A percentile compares a stretch with the other conserved stretches of the same genome.
phyloP scores from a whole-genome alignment of 164 flowering plant species.

The Chloranthus sessilifolius region DNA sequence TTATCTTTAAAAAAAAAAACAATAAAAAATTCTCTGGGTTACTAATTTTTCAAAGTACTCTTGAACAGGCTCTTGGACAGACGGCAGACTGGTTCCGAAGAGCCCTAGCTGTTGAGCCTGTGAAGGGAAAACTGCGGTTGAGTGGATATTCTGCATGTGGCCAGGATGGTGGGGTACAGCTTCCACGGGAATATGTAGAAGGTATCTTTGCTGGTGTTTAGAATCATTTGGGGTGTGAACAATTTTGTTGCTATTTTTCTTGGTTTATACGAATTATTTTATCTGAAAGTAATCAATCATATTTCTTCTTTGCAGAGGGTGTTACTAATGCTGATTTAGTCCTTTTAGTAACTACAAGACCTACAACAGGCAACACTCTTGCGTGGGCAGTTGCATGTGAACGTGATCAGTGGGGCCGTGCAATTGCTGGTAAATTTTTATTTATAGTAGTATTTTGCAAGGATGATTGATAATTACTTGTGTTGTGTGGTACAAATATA shows the following conservation, averaged over 20 bases:
- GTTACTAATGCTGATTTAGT: constrained; percentile 89
- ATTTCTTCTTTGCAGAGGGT: constrained; percentile 59
- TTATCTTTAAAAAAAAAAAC: too few relatives aligned
- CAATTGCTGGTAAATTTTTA: constrained; percentile 74
- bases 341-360: constrained; percentile 94
- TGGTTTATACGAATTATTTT: neutral
- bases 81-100: constrained; percentile 93
- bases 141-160: constrained; percentile 99
- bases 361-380: constrained; percentile 98
- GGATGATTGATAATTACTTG: too few relatives aligned
- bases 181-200: constrained; percentile 94
- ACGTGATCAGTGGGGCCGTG: constrained; percentile 99
- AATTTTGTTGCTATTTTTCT: neutral
- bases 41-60: too few relatives aligned
- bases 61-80: constrained; percentile 80
- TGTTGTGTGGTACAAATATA: too few relatives aligned
- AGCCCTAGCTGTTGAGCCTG: constrained; percentile 96
- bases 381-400: constrained; percentile 99
- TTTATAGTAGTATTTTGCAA: neutral
- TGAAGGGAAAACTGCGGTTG: constrained; percentile 81
- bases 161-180: constrained; percentile 99
- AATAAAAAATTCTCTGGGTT: too few relatives aligned
- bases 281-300: constrained; percentile 2
- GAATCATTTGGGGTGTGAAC: neutral
- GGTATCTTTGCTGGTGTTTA: constrained; percentile 36